phyloP scores from a whole-genome alignment of 306 rosid species.

The Corylus avellana region DNA sequence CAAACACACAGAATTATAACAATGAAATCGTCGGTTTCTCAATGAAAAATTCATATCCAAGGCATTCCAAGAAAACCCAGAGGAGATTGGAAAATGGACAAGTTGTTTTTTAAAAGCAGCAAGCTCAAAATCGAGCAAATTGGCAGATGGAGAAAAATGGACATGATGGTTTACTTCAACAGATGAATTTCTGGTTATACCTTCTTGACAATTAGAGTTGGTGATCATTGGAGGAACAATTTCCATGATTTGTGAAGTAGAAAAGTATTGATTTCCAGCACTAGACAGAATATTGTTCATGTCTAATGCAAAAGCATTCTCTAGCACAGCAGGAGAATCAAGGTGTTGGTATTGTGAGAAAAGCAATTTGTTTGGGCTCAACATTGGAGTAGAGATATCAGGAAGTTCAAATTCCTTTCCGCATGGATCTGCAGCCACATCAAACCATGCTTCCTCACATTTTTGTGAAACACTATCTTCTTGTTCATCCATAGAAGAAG shows the following conservation, averaged over 20 bases:
- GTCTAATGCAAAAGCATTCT: not conserved
- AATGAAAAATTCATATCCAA: not conserved
- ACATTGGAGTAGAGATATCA: slow-evolving; percentile 2
- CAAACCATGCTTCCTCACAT: slow-evolving; percentile 15
- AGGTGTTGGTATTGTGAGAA: not conserved
- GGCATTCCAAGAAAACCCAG: not conserved
- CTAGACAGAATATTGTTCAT: not conserved
- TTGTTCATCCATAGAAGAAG: not conserved
- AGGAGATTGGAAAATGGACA: not conserved
- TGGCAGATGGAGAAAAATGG: not conserved
- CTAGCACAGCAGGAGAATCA: not conserved
- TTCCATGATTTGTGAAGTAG: slow-evolving; percentile 1
- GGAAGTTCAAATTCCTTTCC: slow-evolving; percentile 27
- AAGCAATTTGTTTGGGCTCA: not conserved
- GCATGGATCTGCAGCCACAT: not conserved
- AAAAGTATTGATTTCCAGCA: not conserved
- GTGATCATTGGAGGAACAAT: slow-evolving; percentile 1
- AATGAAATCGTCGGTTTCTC: not conserved
- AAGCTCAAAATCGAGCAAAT: not conserved
- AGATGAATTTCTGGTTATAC: not conserved
- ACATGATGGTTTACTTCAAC: not conserved
- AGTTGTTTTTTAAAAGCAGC: not conserved
- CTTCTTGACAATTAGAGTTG: not conserved
- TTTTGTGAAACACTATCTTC: not conserved
- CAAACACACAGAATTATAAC: not conserved